Conservation (phyloP, 768 basidiomycete genomes). For the Kwoniella dejecticola region DNA sequence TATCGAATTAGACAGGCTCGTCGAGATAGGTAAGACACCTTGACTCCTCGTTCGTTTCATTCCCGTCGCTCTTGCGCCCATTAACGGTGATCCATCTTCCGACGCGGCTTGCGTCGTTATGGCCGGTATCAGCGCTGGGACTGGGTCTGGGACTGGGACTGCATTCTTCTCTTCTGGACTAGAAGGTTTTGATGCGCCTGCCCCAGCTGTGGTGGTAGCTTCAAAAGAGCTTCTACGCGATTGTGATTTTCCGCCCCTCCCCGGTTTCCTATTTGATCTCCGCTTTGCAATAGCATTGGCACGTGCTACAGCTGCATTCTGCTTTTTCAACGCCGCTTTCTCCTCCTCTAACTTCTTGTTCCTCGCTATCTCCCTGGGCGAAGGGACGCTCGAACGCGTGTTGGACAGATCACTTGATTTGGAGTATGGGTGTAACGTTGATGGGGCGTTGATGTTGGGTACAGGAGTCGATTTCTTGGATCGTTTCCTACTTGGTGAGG, state of each 20-base stretch:
- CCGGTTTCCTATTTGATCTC: conserved; percentile 7
- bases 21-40: conserved; percentile 26
- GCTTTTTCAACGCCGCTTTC: conserved; percentile 23
- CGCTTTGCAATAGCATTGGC: conserved; percentile 24
- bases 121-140: too few species aligned
- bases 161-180: conserved; percentile 6
- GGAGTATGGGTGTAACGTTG: conserved; percentile 29
- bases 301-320: conserved; percentile 28
- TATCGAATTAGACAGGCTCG: conserved; percentile 12
- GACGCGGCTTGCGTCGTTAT: conserved; percentile 13
- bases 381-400: conserved; percentile 32
- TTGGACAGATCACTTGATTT: conserved; percentile 27
- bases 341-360: conserved; percentile 25
- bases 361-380: conserved; percentile 25
- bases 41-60: conserved; percentile 35
- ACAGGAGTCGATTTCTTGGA: conserved; percentile 11
- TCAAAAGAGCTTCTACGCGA: conserved; percentile 6
- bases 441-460: background rate
- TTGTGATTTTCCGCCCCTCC: background rate
- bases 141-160: too few species aligned
- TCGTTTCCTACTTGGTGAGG: conserved; percentile 11
- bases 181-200: background rate
- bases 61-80: conserved; percentile 1
- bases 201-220: background rate
- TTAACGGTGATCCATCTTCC: conserved; percentile 4